A percentile compares a stretch with the other conserved stretches of the same genome.
Conservation (phyloP, 768 basidiomycete species). For the Rubroboletus pulcherrimus region DNA sequence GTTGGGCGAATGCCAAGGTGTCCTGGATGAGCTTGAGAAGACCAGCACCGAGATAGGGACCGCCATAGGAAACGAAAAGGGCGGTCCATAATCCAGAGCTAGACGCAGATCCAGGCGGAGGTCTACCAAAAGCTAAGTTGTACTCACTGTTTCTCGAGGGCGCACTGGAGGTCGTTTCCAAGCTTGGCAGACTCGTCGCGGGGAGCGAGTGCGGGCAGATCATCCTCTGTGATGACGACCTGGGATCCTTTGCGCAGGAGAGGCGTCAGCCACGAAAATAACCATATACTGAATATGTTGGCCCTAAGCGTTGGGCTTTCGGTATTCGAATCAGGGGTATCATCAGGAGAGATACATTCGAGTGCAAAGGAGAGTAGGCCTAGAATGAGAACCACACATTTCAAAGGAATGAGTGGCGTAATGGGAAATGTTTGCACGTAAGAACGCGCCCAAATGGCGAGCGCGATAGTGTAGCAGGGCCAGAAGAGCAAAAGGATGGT, state of each 20-base stretch:
- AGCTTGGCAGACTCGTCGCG: slow-evolving; percentile 69
- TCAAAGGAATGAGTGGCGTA: slow-evolving; percentile 40
- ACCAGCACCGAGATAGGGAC: slow-evolving; percentile 62
- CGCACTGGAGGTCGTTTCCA: slow-evolving; percentile 52
- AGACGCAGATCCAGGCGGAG: not conserved
- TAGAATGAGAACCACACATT: slow-evolving; percentile 39
- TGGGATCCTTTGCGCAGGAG: slow-evolving; percentile 67
- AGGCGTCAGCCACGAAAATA: slow-evolving; percentile 83
- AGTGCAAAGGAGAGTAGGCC: slow-evolving; percentile 55
- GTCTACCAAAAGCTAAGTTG: not conserved
- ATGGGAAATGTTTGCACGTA: slow-evolving; percentile 32
- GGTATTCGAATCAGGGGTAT: slow-evolving; percentile 36
- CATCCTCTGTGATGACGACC: slow-evolving; percentile 75
- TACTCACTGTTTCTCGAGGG: slow-evolving; percentile 63
- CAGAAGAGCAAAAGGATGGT: slow-evolving; percentile 77
- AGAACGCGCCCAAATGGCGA: slow-evolving; percentile 62
- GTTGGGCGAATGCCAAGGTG: slow-evolving; percentile 77
- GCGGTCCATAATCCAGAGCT: slow-evolving; percentile 70
- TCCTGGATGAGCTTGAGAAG: slow-evolving; percentile 78
- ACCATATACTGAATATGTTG: slow-evolving; percentile 79
- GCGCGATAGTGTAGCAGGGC: slow-evolving; percentile 56
- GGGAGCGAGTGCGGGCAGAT: slow-evolving; percentile 71
- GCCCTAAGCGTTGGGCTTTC: slow-evolving; percentile 75
- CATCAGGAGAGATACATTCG: slow-evolving; percentile 69
- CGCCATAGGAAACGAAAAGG: slow-evolving; percentile 73